Evolutionary conservation across 129 eudicot genomes (phyloP).

Genomic region (Scalesia atractyloides): DNA sequence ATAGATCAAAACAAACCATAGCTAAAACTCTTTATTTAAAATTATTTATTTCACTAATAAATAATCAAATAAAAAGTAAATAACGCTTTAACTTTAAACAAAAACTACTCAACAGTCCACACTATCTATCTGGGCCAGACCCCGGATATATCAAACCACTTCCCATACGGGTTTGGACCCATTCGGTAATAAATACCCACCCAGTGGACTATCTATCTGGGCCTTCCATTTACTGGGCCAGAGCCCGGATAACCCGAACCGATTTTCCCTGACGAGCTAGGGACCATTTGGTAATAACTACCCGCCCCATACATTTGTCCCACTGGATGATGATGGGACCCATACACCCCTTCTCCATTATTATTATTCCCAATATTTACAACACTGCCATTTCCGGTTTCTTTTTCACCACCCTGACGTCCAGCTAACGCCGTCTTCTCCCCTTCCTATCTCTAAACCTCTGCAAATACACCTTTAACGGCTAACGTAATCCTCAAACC

Average conservation of each 20-base stretch:
- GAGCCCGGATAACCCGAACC: slow-evolving; percentile 51
- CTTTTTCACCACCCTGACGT: slow-evolving; percentile 1
- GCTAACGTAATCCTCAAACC: slow-evolving; percentile 10
- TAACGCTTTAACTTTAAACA: too few species aligned
- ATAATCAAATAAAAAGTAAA: too few species aligned
- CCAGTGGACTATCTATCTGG: too few species aligned
- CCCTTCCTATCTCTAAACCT: slow-evolving; percentile 68
- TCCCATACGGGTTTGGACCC: too few species aligned
- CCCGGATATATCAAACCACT: too few species aligned
- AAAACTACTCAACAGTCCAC: too few species aligned
- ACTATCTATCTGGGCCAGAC: slow-evolving; percentile 14
- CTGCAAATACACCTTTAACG: slow-evolving; percentile 43
- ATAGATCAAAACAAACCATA: too few species aligned
- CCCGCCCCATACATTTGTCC: slow-evolving; percentile 44
- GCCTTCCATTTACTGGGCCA: slow-evolving; percentile 46
- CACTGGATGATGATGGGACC: not conserved
- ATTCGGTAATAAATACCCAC: too few species aligned
- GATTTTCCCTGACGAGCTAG: slow-evolving; percentile 39
- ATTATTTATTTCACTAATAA: too few species aligned
- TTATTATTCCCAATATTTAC: slow-evolving; percentile 36
- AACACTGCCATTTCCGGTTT: slow-evolving; percentile 28
- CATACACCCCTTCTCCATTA: slow-evolving; percentile 36
- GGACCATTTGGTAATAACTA: slow-evolving; percentile 47
- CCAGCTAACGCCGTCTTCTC: slow-evolving; percentile 62
- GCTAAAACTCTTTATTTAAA: too few species aligned